These are phyloP conservation scores for Fusarium domesticum DNA, from an alignment of 2,329 filamentous ascomycete genomes.

Conservation along the genomic window DNA sequence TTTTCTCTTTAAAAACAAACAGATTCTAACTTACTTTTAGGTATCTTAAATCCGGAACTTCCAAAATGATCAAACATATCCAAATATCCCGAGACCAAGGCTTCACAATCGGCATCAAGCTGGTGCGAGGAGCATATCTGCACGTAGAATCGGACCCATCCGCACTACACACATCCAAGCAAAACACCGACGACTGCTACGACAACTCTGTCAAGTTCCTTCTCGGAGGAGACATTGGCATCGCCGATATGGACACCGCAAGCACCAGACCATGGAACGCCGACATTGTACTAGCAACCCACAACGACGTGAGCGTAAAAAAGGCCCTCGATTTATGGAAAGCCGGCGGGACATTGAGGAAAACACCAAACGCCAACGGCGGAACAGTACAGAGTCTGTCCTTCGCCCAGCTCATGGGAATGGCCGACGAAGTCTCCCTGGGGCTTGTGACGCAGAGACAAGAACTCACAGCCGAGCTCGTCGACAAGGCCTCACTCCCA, in stretches of 20 bases:
- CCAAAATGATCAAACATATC: constrained; percentile 8
- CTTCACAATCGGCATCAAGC: constrained; percentile 6
- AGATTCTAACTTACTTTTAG: constrained; percentile 1
- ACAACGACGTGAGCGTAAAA: constrained; percentile 5
- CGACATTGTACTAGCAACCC: constrained; percentile 8
- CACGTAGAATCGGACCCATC: constrained; percentile 2
- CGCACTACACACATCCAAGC: constrained; percentile 2
- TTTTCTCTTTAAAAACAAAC: too few relatives aligned
- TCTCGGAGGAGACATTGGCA: constrained; percentile 1
- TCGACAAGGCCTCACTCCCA: constrained; percentile 1
- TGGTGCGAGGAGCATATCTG: constrained; percentile 6
- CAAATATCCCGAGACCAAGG: constrained; percentile 1
- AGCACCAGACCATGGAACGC: constrained; percentile 4
- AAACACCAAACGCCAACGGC: constrained; percentile 2
- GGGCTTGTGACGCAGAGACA: constrained; percentile 5
- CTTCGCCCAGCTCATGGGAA: constrained; percentile 10
- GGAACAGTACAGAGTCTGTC: constrained; percentile 4
- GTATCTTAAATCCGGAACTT: constrained; percentile 5
- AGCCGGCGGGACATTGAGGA: background rate
- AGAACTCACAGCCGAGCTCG: background rate
- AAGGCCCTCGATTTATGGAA: constrained; percentile 5
- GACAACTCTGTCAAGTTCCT: constrained; percentile 6
- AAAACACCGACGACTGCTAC: constrained; percentile 6
- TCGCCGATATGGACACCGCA: background rate
- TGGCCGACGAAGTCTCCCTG: constrained; percentile 9